Evolutionary conservation across 306 rosid species (phyloP), one percentile per base, ranked within the genome.

Genomic region (Trifolium dubium): DNA sequence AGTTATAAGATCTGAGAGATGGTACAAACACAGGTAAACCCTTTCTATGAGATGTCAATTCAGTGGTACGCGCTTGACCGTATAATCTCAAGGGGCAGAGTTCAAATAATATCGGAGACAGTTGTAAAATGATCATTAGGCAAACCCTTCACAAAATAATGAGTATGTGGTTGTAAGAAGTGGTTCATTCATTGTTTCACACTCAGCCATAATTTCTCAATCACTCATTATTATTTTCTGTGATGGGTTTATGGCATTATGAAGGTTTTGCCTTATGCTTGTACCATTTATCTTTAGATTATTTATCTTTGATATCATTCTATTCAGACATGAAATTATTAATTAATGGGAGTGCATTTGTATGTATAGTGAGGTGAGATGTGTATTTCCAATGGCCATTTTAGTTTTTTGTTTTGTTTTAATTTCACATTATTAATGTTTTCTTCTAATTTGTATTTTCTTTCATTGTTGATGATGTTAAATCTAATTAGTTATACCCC

Each of bases 301-400:
- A 63, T 72, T 61, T 17, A 53, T 69, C 54, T 63, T 43, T 64
- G 55, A 55, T 72, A 43, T 32, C 18, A 19, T 77, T 73, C 61
- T 49, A 65, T 66, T 10, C 6, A 47, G 77, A 61, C 76, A 62
- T 67, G 75, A 43, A 80, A 72, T 77, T 73, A 64, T 71, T 79
- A 59, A 66, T 77, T 76, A 56, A 64, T 82, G 66, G 60, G 76
- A 66, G 3, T 75, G 74, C 78, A 79, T 73, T 91, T 91, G 89
- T 89, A 89, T 91, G 89, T 89, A 87, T 88, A 87, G 89, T 70
- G 87, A 85, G 62, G 23, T 10, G 96, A 90, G 96, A 90, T 83
- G 73, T 84, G 87, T 66, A 81, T 80, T 65, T 65, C 73, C 63
- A 72, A 70, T 86, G 83, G 88, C 84, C 81, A 82, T 62, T 76